phyloP scores from a whole-genome alignment of 768 basidiomycete genomes.

The Hydnum rufescens region DNA sequence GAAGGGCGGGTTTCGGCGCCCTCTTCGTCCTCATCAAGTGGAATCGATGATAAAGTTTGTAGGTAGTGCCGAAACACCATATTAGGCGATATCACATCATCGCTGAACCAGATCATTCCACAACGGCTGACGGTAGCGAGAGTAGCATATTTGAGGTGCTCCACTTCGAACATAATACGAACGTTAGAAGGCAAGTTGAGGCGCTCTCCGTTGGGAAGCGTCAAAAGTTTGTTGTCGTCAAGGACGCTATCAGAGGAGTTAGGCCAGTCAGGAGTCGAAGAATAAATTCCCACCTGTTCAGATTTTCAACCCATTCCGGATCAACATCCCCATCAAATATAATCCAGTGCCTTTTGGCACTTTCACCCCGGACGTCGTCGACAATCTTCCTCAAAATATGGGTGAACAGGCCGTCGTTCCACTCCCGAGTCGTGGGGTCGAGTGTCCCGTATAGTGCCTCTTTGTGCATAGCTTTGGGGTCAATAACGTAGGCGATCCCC shows the following conservation, averaged over 20 bases:
- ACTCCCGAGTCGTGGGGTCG: conserved; percentile 92
- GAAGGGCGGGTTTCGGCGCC: conserved; percentile 28
- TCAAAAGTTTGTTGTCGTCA: conserved; percentile 95
- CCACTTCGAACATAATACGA: conserved; percentile 98
- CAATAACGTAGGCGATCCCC: conserved; percentile 89
- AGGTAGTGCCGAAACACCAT: conserved; percentile 92
- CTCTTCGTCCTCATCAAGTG: conserved; percentile 82
- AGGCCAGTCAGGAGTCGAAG: neutral
- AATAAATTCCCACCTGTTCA: conserved; percentile 59
- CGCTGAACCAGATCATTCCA: conserved; percentile 99
- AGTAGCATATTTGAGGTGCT: conserved; percentile 91
- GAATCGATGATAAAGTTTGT: conserved; percentile 44
- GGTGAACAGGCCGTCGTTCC: conserved; percentile 98
- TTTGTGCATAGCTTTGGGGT: conserved; percentile 98
- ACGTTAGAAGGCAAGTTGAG: conserved; percentile 93
- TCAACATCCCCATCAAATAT: conserved; percentile 99
- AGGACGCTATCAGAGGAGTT: conserved; percentile 38
- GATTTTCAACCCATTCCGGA: conserved; percentile 99
- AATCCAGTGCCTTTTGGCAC: conserved; percentile 93
- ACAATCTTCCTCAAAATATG: conserved; percentile 95
- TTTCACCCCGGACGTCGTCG: conserved; percentile 96
- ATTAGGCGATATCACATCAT: conserved; percentile 73
- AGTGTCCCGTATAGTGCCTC: conserved; percentile 94
- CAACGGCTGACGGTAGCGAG: conserved; percentile 98
- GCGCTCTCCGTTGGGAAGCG: conserved; percentile 93